Evolutionary conservation across 176 grass and related monocot species (phyloP).

Genomic region (Saccharum officinarum): DNA sequence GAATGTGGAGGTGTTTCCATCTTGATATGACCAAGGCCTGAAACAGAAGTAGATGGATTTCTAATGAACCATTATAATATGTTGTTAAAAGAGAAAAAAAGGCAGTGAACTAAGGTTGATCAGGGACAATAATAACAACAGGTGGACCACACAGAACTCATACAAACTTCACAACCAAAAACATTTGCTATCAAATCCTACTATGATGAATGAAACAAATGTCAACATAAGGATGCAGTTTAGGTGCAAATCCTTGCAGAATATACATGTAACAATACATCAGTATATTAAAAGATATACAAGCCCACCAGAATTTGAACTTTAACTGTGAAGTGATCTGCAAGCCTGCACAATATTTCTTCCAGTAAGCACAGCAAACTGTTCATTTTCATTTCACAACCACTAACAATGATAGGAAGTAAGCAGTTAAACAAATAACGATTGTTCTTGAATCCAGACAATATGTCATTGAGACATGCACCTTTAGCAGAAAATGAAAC

Average conservation of each 20-base stretch:
- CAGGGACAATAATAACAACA: conserved; percentile 22
- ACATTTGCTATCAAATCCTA: conserved; percentile 21
- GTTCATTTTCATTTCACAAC: background rate
- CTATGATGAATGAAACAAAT: conserved; percentile 5
- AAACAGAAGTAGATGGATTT: conserved; percentile 31
- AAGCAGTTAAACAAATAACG: conserved; percentile 5
- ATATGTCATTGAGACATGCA: conserved; percentile 26
- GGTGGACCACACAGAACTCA: conserved; percentile 1
- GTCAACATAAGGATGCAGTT: conserved; percentile 4
- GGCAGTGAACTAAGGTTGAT: conserved; percentile 6
- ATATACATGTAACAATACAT: conserved; percentile 13
- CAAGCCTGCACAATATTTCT: conserved; percentile 11
- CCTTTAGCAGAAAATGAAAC: conserved; percentile 80
- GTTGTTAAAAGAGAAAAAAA: conserved; percentile 2
- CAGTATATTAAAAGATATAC: background rate
- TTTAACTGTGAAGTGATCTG: conserved; percentile 13
- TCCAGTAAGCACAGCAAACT: background rate
- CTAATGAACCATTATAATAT: conserved; percentile 11
- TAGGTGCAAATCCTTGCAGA: conserved; percentile 21
- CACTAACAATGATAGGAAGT: conserved; percentile 5
- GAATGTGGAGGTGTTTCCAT: conserved; percentile 76
- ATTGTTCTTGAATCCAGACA: background rate
- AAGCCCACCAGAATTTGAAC: background rate
- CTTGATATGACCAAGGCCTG: conserved; percentile 70
- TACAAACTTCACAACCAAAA: conserved; percentile 20